Base-by-base conservation (phyloP, 352 stramenopile genomes). In the Pythium oligandrum region DNA sequence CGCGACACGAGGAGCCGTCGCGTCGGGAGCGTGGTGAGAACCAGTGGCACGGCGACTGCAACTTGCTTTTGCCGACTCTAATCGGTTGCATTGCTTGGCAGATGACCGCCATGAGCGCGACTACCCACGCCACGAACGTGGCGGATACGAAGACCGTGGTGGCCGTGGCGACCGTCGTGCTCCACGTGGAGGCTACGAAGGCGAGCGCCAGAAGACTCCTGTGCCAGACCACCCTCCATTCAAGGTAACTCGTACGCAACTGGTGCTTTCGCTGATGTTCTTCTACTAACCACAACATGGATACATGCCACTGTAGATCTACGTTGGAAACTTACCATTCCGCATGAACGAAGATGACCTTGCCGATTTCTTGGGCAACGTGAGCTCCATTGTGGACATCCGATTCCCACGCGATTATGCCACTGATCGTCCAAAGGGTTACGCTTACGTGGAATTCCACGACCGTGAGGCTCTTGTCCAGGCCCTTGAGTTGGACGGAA, bases 391-490 rank as follows among this genome's bases (percentile, higher is more conserved):
- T 51, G 61, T 48, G 32, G 77, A 94, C 59, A 83, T 95, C 31
- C 82, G 73, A 40, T 73, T 93, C 58, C 78, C 73, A 35, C 61
- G 70, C n/a, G 82, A 95, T 53, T 68, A 57, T 32, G 68, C 85
- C 17, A 61, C 60, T n/a, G 71, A 88, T 57, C 78, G 79, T 11
- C 72, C 78, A 17, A 90, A 89, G 66, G 86, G 86, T 44, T 90
- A 90, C 59, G 86, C 83, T 11, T 95, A 93, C 66, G 80, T 95
- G 6, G 83, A 94, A 61, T 94, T 94, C 53, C 57, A 57, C 8
- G 65, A 77, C 34, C 84, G 78, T 44, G 76, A 94, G 34, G 60
- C 70, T 42, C 79, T 94, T 4, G 66, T 90, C 30, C 45, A 68
- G 42, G 82, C 86, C 7, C 68, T 95, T 32, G 57, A 78, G 54